Conservation (phyloP, 352 stramenopile species). For the Aphanomyces euteiches region DNA sequence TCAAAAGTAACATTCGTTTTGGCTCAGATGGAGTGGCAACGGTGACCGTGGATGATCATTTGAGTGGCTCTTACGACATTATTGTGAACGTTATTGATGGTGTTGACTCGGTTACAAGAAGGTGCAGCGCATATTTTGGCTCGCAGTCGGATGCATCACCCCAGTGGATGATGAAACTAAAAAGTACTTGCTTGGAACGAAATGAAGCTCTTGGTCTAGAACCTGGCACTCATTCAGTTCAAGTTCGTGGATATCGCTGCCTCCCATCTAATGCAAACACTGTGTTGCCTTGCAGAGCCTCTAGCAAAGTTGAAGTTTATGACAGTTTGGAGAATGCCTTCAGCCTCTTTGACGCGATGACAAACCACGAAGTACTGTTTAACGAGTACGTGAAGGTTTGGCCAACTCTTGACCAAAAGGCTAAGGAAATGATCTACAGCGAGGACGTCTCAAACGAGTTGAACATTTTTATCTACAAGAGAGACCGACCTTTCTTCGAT, state of each 20-base stretch:
- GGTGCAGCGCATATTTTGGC: neutral
- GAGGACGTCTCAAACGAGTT: slow-evolving; percentile 47
- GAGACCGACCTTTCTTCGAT: slow-evolving; percentile 50
- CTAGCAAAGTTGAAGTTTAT: slow-evolving; percentile 46
- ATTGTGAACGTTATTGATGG: slow-evolving; percentile 38
- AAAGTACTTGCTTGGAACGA: slow-evolving; percentile 37
- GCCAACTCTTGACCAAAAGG: slow-evolving; percentile 24
- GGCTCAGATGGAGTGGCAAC: slow-evolving; percentile 11
- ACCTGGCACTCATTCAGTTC: slow-evolving; percentile 39
- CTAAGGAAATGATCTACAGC: slow-evolving; percentile 45
- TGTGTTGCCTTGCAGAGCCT: slow-evolving; percentile 35
- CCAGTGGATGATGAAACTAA: slow-evolving; percentile 26
- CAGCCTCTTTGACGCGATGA: slow-evolving; percentile 37
- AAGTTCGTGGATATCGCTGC: slow-evolving; percentile 40
- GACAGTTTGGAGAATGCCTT: slow-evolving; percentile 38
- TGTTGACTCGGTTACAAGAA: slow-evolving; percentile 18
- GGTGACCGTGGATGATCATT: slow-evolving; percentile 8
- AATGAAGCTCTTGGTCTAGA: slow-evolving; percentile 33
- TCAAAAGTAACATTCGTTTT: slow-evolving; percentile 32
- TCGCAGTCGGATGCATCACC: neutral
- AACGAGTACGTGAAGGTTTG: slow-evolving; percentile 42
- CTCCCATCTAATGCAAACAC: slow-evolving; percentile 34
- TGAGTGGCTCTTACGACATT: slow-evolving; percentile 37
- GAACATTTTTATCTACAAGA: slow-evolving; percentile 54
- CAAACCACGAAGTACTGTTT: slow-evolving; percentile 28